Conservation (phyloP, 2,329 filamentous ascomycete species). For the Cercospora janseana region DNA sequence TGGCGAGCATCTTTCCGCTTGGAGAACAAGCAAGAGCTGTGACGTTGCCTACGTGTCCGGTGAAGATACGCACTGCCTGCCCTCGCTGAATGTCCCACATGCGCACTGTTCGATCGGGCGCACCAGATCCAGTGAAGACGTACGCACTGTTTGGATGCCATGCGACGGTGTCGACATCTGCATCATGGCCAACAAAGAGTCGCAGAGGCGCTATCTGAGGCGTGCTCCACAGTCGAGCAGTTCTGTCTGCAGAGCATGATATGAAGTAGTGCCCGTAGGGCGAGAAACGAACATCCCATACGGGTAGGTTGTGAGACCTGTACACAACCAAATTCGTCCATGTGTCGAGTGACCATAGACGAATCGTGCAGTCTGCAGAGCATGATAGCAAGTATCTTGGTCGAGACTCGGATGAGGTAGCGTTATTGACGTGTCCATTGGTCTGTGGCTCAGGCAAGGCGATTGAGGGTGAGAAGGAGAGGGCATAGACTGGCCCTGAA, state of each 20-base stretch:
- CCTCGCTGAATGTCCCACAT: conserved; percentile 97
- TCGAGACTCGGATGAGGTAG: conserved; percentile 47
- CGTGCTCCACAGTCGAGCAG: conserved; percentile 85
- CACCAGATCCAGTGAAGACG: conserved; percentile 77
- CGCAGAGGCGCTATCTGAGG: conserved; percentile 87
- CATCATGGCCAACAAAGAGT: conserved; percentile 88
- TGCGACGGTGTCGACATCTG: conserved; percentile 82
- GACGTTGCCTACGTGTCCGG: conserved; percentile 84
- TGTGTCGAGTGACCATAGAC: conserved; percentile 87
- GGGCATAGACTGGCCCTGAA: conserved; percentile 80
- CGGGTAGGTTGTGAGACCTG: conserved; percentile 85
- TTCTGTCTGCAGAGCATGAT: conserved; percentile 83
- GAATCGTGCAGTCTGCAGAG: conserved; percentile 82
- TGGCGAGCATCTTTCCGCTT: conserved; percentile 86
- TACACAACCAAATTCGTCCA: conserved; percentile 94
- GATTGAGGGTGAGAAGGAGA: conserved; percentile 79
- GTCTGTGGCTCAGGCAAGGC: conserved; percentile 40
- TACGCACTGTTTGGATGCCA: conserved; percentile 96
- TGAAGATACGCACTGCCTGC: conserved; percentile 84
- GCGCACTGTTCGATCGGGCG: conserved; percentile 83
- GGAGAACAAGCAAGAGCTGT: conserved; percentile 81
- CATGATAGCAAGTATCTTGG: conserved; percentile 81
- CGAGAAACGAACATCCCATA: conserved; percentile 85
- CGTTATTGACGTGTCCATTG: conserved; percentile 41
- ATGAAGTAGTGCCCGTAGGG: conserved; percentile 95